A percentile compares a stretch with the other conserved stretches of the same genome.
phyloP scores from a whole-genome alignment of 176 grass and related monocot species.

The Lolium multiflorum region DNA sequence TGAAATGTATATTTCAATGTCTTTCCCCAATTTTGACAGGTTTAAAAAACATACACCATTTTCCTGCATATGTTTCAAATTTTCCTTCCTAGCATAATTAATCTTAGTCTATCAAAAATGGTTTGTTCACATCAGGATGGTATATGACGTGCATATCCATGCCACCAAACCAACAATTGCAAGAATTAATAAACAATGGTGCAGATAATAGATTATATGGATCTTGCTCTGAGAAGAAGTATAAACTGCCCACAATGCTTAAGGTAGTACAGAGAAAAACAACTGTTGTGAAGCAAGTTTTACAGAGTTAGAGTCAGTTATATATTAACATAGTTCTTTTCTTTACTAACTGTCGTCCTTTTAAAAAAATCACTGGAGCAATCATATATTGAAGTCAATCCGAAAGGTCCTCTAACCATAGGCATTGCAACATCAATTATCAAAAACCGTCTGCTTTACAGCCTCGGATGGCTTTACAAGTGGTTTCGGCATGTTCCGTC shows the following conservation, averaged over 20 bases:
- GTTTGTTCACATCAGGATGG: not conserved
- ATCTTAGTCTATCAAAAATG: slow-evolving; percentile 15
- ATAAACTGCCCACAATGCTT: not conserved
- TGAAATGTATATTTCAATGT: slow-evolving; percentile 17
- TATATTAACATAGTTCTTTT: not conserved
- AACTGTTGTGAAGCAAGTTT: not conserved
- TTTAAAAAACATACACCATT: not conserved
- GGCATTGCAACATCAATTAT: not conserved
- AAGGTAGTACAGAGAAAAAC: slow-evolving; percentile 5
- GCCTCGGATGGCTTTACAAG: not conserved
- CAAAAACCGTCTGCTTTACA: not conserved
- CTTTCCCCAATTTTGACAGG: not conserved
- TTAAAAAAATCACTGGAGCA: too few relatives aligned
- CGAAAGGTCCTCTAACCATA: not conserved
- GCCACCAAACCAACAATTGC: not conserved
- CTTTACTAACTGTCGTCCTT: too few relatives aligned
- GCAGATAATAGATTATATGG: not conserved
- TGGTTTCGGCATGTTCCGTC: not conserved
- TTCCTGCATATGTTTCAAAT: slow-evolving; percentile 15
- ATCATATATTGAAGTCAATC: too few relatives aligned
- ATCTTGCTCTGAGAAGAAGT: slow-evolving; percentile 1
- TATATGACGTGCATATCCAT: slow-evolving; percentile 13
- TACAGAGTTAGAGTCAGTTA: not conserved
- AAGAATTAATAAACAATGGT: slow-evolving; percentile 1
- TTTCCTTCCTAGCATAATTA: not conserved